Conservation (phyloP, 495 filamentous ascomycete species). For the Penicillium coffeae region DNA sequence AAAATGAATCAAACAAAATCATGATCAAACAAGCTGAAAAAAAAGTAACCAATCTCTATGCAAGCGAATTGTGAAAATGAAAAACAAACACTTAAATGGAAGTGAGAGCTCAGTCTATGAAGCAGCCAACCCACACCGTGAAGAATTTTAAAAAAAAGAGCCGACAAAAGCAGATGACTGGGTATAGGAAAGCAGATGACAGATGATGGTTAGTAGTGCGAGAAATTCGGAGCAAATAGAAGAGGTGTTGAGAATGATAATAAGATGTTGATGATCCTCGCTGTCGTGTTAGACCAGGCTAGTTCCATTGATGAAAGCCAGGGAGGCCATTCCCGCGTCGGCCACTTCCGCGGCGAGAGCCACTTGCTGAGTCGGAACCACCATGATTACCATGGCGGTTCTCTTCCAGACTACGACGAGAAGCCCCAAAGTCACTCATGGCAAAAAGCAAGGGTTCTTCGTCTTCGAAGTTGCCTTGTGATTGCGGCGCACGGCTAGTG, state of each 20-base stretch:
- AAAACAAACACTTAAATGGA: background rate
- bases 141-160: conserved; percentile 15
- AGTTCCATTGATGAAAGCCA: conserved; percentile 30
- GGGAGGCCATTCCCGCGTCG: conserved; percentile 35
- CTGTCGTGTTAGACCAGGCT: background rate
- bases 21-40: background rate
- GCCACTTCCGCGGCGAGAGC: conserved; percentile 40
- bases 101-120: conserved; percentile 20
- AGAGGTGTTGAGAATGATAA: background rate
- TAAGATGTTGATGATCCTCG: too few relatives aligned
- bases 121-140: conserved; percentile 11
- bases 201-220: background rate
- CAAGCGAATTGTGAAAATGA: too few relatives aligned
- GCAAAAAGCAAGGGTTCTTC: conserved; percentile 83
- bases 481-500: conserved; percentile 29
- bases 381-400: conserved; percentile 47
- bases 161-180: background rate
- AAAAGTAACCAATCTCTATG: conserved; percentile 18
- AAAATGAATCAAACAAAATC: background rate
- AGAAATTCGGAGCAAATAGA: background rate
- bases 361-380: conserved; percentile 26
- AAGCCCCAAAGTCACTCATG: conserved; percentile 76
- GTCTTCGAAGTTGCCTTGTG: conserved; percentile 48
- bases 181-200: conserved; percentile 1
- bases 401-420: conserved; percentile 72